Conservation (phyloP, 2,329 filamentous ascomycete species). For the Aspergillus amoenus region DNA sequence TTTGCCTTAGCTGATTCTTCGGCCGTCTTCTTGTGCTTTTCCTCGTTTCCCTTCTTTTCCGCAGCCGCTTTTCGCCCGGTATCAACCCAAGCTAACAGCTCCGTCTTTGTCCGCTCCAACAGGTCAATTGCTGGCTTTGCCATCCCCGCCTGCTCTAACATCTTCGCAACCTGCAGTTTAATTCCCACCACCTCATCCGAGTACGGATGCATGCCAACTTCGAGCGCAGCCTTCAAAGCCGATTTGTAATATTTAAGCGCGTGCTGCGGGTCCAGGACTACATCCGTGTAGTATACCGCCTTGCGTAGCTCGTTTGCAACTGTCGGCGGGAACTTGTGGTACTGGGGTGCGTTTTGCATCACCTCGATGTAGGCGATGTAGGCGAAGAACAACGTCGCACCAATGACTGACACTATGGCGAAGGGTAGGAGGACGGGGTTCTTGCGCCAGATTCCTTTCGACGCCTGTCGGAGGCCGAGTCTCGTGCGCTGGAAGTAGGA, state of each 20-base stretch:
- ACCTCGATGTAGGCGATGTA: conserved; percentile 47
- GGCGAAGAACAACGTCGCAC: conserved; percentile 34
- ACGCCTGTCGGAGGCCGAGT: conserved; percentile 36
- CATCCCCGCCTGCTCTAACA: conserved; percentile 75
- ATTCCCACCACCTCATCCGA: conserved; percentile 89
- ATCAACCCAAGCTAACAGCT: conserved; percentile 56
- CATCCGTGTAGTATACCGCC: conserved; percentile 83
- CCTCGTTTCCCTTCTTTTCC: conserved; percentile 14
- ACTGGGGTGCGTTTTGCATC: conserved; percentile 41
- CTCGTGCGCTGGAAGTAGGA: conserved; percentile 31
- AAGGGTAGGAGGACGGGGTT: conserved; percentile 44
- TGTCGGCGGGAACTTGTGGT: conserved; percentile 44
- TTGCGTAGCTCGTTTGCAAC: conserved; percentile 66
- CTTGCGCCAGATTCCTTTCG: conserved; percentile 42
- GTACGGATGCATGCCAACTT: conserved; percentile 79
- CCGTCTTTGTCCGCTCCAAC: conserved; percentile 70
- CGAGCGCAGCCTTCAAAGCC: conserved; percentile 71
- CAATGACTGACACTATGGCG: conserved; percentile 40
- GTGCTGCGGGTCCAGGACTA: conserved; percentile 69
- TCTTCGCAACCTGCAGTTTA: conserved; percentile 74
- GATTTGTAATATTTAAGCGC: conserved; percentile 82
- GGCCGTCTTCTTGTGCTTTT: conserved; percentile 3
- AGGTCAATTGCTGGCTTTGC: conserved; percentile 71
- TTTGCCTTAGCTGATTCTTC: not conserved
- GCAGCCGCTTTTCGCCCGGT: conserved; percentile 18